Evolutionary conservation across 306 rosid species (phyloP).

Genomic region (Astragalus glycyphyllos): DNA sequence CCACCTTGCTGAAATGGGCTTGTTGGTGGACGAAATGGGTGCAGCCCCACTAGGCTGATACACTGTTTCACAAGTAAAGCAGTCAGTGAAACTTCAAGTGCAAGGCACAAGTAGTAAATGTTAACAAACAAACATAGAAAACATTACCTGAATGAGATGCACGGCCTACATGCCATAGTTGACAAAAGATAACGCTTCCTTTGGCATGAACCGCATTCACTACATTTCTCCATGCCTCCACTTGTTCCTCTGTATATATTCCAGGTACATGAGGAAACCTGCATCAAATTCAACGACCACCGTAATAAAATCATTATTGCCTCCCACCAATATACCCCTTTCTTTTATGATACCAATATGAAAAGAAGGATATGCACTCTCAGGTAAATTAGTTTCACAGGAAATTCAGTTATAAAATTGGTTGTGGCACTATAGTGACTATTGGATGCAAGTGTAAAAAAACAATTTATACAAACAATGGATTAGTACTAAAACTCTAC

Average conservation of each 20-base stretch:
- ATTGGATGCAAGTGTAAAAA: too few relatives aligned
- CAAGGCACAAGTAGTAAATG: conserved; percentile 13
- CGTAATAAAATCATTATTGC: not conserved
- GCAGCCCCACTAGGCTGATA: conserved; percentile 74
- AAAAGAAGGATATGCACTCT: too few relatives aligned
- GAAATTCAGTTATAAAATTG: too few relatives aligned
- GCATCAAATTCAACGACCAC: conserved; percentile 2
- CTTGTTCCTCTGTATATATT: conserved; percentile 57
- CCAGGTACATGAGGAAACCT: conserved; percentile 64
- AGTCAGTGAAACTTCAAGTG: not conserved
- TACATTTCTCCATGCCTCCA: conserved; percentile 80
- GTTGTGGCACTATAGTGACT: too few relatives aligned
- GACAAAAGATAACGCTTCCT: conserved; percentile 83
- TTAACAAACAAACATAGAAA: not conserved
- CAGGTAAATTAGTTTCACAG: too few relatives aligned
- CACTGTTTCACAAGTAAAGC: conserved; percentile 48
- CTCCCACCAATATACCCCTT: not conserved
- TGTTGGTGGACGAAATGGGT: conserved; percentile 79
- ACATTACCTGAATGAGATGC: conserved; percentile 67
- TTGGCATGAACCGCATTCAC: conserved; percentile 90
- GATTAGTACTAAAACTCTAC: too few relatives aligned
- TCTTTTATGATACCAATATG: too few relatives aligned
- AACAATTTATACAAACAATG: too few relatives aligned
- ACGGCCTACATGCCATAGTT: conserved; percentile 96
- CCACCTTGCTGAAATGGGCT: conserved; percentile 74